Conservation (phyloP, 2,329 filamentous ascomycete species). For the Ophiostoma ulmi region DNA sequence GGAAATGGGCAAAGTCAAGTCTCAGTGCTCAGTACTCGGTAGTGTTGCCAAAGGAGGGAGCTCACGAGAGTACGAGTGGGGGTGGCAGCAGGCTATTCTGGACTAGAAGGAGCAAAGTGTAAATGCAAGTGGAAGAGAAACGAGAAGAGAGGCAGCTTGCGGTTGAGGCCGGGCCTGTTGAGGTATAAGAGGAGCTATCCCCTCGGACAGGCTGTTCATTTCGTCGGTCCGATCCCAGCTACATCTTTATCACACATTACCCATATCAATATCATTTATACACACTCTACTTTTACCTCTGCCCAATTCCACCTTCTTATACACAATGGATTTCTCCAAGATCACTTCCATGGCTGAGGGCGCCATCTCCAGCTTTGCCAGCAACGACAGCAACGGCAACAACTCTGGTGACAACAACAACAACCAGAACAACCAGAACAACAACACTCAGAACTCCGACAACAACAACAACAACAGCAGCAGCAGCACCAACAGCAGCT, state of each 20-base stretch:
- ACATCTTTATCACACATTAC: background rate
- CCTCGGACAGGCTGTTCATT: background rate
- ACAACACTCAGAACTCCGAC: constrained; percentile 5
- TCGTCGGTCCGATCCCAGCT: background rate
- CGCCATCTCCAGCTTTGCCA: constrained; percentile 27
- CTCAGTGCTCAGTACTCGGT: background rate
- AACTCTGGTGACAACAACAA: constrained; percentile 23
- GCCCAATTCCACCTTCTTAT: background rate
- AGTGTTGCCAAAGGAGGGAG: constrained; percentile 3
- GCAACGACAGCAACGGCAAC: constrained; percentile 24
- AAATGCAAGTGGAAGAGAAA: background rate
- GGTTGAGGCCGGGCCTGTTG: background rate
- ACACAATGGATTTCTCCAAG: constrained; percentile 32
- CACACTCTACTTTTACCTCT: constrained; percentile 15
- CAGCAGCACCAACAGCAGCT: constrained; percentile 16
- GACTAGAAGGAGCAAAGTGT: background rate
- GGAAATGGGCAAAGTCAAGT: constrained; percentile 2
- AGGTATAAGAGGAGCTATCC: background rate
- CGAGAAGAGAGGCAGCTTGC: background rate
- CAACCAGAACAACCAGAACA: constrained; percentile 23
- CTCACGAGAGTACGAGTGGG: background rate
- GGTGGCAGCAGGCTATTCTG: background rate
- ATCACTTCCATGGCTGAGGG: constrained; percentile 28
- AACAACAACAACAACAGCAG: constrained; percentile 21
- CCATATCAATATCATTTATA: background rate